Evolutionary conservation across 768 basidiomycete genomes (phyloP), one percentile per base, ranked within the genome.

Genomic region (Rhodotorula babjevae): DNA sequence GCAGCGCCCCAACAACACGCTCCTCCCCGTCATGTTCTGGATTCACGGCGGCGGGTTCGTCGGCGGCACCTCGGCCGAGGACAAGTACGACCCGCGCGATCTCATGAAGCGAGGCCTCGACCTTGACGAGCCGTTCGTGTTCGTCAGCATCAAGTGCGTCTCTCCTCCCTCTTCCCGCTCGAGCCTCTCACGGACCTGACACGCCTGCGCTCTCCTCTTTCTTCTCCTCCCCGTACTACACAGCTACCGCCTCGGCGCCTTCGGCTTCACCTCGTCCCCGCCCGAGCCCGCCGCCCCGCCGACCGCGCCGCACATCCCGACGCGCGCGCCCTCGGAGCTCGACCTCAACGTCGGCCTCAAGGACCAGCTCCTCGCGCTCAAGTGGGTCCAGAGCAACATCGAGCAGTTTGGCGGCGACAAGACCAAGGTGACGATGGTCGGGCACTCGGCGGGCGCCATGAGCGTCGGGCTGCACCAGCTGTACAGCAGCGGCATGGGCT

Each of bases 301-400:
- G 1, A 49, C 31, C 9, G 23, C 70, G 33, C 67, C 70, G 14
- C 74, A 75, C 61, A 67, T 75, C 27, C 74, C 74, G 14, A 40
- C 47, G 4, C 55, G 36, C 8, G 59, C 70, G 1, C 60, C 74
- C 2, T 18, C 33, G 27, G 74, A 75, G 14, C 74, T 75, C 55
- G 84, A 83, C 67, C 83, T 84, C 27, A 85, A 85, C 77, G 84
- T 82, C 68, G 85, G 84, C 0, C 73, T 85, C 53, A 83, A 82
- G 27, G 85, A 86, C 77, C 82, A 85, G 60, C 80, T 83, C 9
- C 57, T 78, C n/a, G 82, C 83, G 16, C 64, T 84, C 15, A 67
- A 82, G 31, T 84, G 82, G 83, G 76, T 84, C 0, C 80, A 81
- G 60, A 53, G 77, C 2, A 78, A 84, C 56, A 82, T 84, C 25